phyloP scores from a whole-genome alignment of 345 rosid species.

The Sisymbrium irio region DNA sequence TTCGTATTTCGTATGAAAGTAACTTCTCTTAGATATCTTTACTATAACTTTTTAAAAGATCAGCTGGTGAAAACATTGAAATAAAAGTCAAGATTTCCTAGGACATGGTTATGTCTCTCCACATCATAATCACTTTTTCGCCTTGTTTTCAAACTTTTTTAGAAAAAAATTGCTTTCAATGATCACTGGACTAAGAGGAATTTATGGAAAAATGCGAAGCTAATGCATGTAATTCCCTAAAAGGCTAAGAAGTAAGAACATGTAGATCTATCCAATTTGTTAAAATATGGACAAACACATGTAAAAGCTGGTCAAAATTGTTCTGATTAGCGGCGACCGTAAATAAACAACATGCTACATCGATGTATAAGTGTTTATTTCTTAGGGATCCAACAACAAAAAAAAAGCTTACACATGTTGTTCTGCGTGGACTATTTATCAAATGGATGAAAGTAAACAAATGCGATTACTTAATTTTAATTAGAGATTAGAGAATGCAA shows the following conservation, averaged over 20 bases:
- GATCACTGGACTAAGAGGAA: too few species aligned
- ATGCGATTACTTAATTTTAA: conserved; percentile 4
- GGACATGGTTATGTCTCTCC: neutral
- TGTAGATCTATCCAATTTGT: neutral
- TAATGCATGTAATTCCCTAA: neutral
- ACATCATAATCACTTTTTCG: neutral
- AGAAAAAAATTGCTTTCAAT: too few species aligned
- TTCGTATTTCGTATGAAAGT: neutral
- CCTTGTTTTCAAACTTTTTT: neutral
- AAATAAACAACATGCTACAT: neutral
- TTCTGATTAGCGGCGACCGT: neutral
- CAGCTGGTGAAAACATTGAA: neutral
- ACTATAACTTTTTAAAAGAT: neutral
- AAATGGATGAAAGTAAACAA: neutral
- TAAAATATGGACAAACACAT: neutral
- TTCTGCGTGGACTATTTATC: neutral
- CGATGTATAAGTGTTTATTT: neutral
- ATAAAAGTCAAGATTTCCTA: neutral
- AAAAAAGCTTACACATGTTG: neutral
- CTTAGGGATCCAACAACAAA: neutral
- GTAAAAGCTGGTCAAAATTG: neutral
- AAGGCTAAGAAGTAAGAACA: neutral
- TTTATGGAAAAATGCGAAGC: neutral
- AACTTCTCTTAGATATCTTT: neutral
- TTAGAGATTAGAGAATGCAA: neutral